Conservation (phyloP, 176 grass and related monocot genomes). For the Sorghum bicolor region Sorghum_bicolor_NCBIv3 NC_012879.2:53073001-53073500, state of each 20-base stretch:
- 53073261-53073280: slow-evolving; percentile 55
- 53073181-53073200: not conserved
- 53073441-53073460: no score
- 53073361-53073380: not conserved
- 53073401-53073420: slow-evolving; percentile 12
- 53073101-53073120: not conserved
- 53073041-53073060: not conserved
- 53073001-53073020: not conserved
- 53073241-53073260: slow-evolving; percentile 19
- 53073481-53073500: no score
- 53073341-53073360: slow-evolving; percentile 21
- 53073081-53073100: slow-evolving; percentile 1
- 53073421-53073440: slow-evolving; percentile 20
- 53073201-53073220: not conserved
- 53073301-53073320: slow-evolving; percentile 53
- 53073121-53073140: not conserved
- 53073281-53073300: slow-evolving; percentile 69
- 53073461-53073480: no score
- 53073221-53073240: slow-evolving; percentile 12
- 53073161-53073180: slow-evolving; percentile 3
- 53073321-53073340: slow-evolving; percentile 30
- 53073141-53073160: slow-evolving; percentile 16
- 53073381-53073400: not conserved
- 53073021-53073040: not conserved
- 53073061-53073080: not conserved